These are phyloP conservation scores for Penicillium fimorum DNA, from an alignment of 495 filamentous ascomycete species.

Conservation along the genomic window DNA sequence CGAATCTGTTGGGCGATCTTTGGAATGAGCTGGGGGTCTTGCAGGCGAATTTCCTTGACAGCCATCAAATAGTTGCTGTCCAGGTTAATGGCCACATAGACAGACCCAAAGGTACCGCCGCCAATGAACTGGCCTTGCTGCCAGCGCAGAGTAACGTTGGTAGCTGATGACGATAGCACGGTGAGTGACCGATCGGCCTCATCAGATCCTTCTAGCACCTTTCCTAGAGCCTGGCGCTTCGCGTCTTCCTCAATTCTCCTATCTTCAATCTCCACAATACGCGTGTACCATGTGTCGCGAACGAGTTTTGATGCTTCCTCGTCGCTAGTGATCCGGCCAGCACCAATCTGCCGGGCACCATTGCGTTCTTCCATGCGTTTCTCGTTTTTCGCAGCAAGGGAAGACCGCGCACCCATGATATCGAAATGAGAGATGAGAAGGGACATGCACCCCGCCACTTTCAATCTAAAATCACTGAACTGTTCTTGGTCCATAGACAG, in stretches of 20 bases:
- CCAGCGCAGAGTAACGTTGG: conserved; percentile 93
- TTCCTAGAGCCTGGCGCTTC: conserved; percentile 85
- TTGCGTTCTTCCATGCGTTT: conserved; percentile 74
- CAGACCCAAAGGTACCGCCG: conserved; percentile 94
- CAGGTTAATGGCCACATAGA: conserved; percentile 95
- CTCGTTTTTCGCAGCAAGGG: conserved; percentile 87
- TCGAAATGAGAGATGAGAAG: conserved; percentile 97
- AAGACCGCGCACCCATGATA: conserved; percentile 95
- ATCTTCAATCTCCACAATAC: conserved; percentile 74
- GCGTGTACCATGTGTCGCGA: conserved; percentile 66
- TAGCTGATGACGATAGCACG: conserved; percentile 87
- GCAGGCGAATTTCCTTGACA: conserved; percentile 95
- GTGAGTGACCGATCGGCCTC: conserved; percentile 94
- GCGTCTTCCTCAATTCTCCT: conserved; percentile 71
- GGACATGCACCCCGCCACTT: conserved; percentile 97
- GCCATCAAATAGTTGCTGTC: conserved; percentile 97
- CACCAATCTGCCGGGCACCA: conserved; percentile 70
- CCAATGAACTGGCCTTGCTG: conserved; percentile 97
- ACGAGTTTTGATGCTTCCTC: conserved; percentile 75
- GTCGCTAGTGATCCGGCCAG: conserved; percentile 76
- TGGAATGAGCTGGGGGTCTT: conserved; percentile 94
- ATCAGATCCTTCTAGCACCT: conserved; percentile 89
- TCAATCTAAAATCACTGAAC: conserved; percentile 74
- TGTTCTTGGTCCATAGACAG: conserved; percentile 82
- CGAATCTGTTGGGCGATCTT: conserved; percentile 89